Evolutionary conservation across 352 stramenopile species (phyloP).

Genomic region (Globisporangium splendens): DNA sequence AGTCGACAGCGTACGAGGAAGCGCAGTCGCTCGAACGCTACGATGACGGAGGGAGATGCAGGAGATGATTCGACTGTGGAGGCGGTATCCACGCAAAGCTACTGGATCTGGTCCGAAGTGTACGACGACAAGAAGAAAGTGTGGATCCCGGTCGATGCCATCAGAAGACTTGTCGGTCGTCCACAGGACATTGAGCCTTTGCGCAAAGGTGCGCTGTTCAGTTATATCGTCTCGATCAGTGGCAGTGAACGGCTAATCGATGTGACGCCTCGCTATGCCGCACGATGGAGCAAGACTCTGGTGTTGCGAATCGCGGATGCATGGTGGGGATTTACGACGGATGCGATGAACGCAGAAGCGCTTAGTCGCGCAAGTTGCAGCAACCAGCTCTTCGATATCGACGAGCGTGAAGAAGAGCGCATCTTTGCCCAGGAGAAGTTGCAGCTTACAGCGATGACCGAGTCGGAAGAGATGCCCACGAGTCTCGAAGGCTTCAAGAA

Average conservation of each 20-base stretch:
- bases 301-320: slow-evolving; percentile 45
- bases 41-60: slow-evolving; percentile 4
- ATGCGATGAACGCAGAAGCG: slow-evolving; percentile 30
- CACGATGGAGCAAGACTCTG: slow-evolving; percentile 61
- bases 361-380: neutral
- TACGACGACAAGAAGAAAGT: slow-evolving; percentile 35
- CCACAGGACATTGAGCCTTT: slow-evolving; percentile 49
- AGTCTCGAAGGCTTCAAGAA: slow-evolving; percentile 77
- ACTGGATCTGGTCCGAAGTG: slow-evolving; percentile 74
- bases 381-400: neutral
- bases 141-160: slow-evolving; percentile 64
- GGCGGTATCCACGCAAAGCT: slow-evolving; percentile 12
- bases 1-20: slow-evolving; percentile 11
- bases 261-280: slow-evolving; percentile 59
- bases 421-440: slow-evolving; percentile 32
- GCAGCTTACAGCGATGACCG: slow-evolving; percentile 26
- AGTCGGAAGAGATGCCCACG: slow-evolving; percentile 64
- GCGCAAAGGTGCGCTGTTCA: slow-evolving; percentile 42
- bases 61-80: neutral
- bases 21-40: neutral
- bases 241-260: slow-evolving; percentile 48
- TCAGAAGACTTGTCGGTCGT: slow-evolving; percentile 38
- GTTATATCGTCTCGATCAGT: slow-evolving; percentile 62
- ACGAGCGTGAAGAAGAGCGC: slow-evolving; percentile 11
- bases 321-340: slow-evolving; percentile 42